These are phyloP conservation scores for Mucor indicus DNA, from an alignment of 371 early-diverging fungal genomes.

Conservation along the genomic window DNA sequence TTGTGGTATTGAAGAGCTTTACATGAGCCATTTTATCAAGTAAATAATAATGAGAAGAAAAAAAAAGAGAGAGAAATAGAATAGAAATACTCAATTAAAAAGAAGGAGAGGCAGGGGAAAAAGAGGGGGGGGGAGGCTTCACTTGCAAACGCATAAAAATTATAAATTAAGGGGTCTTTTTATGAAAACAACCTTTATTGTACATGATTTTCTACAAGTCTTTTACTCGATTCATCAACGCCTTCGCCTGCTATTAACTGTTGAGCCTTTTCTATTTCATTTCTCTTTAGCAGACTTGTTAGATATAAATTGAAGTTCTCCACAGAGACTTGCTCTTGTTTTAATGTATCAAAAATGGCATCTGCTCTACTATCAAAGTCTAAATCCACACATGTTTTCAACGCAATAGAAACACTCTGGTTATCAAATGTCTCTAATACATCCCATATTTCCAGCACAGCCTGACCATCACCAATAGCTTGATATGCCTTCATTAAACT, in stretches of 20 bases:
- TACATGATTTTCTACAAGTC: slow-evolving; percentile 3
- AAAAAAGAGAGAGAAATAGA: no score
- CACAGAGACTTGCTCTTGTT: slow-evolving; percentile 1
- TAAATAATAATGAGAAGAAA: no score
- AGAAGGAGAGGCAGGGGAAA: no score
- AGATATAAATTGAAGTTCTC: slow-evolving; percentile 35
- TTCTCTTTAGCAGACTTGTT: background rate
- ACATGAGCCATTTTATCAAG: no score
- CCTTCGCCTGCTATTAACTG: background rate
- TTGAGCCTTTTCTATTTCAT: background rate
- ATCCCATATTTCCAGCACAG: slow-evolving; percentile 41
- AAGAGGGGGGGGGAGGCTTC: background rate
- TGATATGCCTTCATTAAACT: slow-evolving; percentile 42
- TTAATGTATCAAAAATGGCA: slow-evolving; percentile 12
- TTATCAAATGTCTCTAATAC: slow-evolving; percentile 1
- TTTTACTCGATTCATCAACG: slow-evolving; percentile 15
- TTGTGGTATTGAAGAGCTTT: no score
- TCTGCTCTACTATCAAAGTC: slow-evolving; percentile 10
- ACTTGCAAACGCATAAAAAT: background rate
- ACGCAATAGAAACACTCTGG: slow-evolving; percentile 5
- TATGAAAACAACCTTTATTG: background rate
- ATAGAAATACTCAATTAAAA: no score
- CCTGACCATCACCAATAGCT: slow-evolving; percentile 19
- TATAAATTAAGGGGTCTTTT: background rate
- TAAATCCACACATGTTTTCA: slow-evolving; percentile 13